Evolutionary conservation across 345 rosid species (phyloP), one percentile per base, ranked within the genome.

Genomic region (Boechera stricta): DNA sequence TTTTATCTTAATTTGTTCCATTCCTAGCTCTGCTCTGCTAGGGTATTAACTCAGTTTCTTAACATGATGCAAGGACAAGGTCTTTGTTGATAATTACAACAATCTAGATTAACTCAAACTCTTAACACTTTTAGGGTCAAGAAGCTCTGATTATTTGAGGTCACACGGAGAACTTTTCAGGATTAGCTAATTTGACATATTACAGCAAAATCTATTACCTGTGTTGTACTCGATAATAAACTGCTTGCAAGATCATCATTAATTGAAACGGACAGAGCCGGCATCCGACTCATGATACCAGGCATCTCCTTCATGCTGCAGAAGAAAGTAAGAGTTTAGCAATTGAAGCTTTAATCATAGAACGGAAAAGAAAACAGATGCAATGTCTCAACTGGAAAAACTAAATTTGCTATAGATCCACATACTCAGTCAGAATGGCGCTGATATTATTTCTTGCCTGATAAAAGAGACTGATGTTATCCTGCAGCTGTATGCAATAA

Each of bases 251-350:
- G 93, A 82, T 94, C 89, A 73, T 89, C 97, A 11, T 94, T 51
- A 18, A 94, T 75, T 62, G 88, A 84, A 56, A 87, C 86, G 33
- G 88, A 90, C 55, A 94, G 82, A 36, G 97, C 88, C 12, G 88
- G 96, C 99, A 94, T 92, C 72, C 84, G 91, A 77, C 91, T 92
- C 96, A 94, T 90, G 79, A 94, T 87, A 72, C 98, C 98, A 54
- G 97, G 99, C 86, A 65, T 89, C 44, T 82, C 82, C 83, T 85
- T 88, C 98, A 92, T 92, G 74, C 99, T 94, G 85, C 86, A 79
- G 80, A 58, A 75, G 32, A 51, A 36, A 64, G 41, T 41, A 51
- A 44, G 69, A 72, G 24, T 73, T 81, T 29, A 73, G 48, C 26
- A 49, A 71, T 39, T 49, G 68, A 68, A 72, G 68, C 31, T 61